Percentiles rank a stretch among this genome's conserved stretches.
These are phyloP conservation scores for Talaromyces islandicus DNA, from an alignment of 2,329 filamentous ascomycete species.

Conservation along the genomic window DNA sequence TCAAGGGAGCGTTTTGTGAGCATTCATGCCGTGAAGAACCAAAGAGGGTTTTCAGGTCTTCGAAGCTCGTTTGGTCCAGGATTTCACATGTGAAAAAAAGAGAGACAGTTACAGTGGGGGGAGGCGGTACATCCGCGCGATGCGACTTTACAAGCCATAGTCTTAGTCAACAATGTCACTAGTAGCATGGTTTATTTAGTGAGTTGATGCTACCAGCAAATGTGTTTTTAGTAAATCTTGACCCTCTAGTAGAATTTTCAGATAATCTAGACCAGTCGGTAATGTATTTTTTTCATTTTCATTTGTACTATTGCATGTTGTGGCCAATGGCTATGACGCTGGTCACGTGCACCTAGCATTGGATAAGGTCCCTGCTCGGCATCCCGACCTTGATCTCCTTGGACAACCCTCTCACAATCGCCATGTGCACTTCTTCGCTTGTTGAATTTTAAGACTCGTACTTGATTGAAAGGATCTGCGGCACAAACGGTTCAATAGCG, in stretches of 20 bases:
- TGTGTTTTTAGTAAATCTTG: neutral
- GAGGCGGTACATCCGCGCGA: conserved; percentile 10
- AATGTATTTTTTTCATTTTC: too few relatives aligned
- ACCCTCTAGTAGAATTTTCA: neutral
- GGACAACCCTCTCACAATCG: neutral
- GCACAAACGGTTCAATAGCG: neutral
- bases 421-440: too few relatives aligned
- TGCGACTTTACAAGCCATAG: conserved; percentile 5
- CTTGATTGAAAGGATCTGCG: conserved; percentile 12
- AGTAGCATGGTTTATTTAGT: too few relatives aligned
- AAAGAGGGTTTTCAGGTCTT: neutral
- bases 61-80: neutral
- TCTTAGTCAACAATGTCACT: neutral
- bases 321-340: neutral
- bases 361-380: neutral
- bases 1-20: neutral
- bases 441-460: too few relatives aligned
- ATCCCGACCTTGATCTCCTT: neutral
- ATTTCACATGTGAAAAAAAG: neutral
- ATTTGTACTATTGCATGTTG: too few relatives aligned
- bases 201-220: neutral
- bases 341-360: neutral
- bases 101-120: conserved; percentile 9
- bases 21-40: neutral
- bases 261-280: neutral